Evolutionary conservation across 2,329 filamentous ascomycete genomes (phyloP), one percentile per base, ranked within the genome.

Genomic region (Reticulascus tulasneorum): DNA sequence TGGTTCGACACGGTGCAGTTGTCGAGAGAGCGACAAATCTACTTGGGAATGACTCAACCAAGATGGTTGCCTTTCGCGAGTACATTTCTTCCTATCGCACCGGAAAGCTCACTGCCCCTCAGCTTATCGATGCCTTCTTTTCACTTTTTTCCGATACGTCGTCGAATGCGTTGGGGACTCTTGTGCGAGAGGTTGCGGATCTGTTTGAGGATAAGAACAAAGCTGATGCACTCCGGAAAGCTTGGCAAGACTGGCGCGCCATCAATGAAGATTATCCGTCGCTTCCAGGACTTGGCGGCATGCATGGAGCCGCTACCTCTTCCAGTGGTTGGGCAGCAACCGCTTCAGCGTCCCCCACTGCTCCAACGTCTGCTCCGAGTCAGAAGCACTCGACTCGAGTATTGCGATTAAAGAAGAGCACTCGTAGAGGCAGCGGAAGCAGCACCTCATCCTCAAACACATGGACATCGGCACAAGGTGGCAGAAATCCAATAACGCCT

Each of bases 221-320:
- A 56, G 79, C 79, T 2, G 81, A 84, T 34, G 72, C 69, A 1
- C 66, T 98, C 4, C 76, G 89, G 18, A 84, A 84, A 51, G 87
- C 90, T 2, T 96, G 91, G 89, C 87, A 88, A 49, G 86, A 95
- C 61, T 96, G 91, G 87, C 86, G 87, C 29, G 89, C 89, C 23
- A 93, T 94, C 63, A 94, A 94, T 48, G 90, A 96, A 60, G 90
- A 96, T 57, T 97, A 96, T 49, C 91, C 91, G 1, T 87, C 86
- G 2, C 69, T 97, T 1, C 90, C 91, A 2, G 84, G 84, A 0
- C 74, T 86, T 1, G 75, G 77, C 36, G 83, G 84, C 33, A 77
- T 83, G 61, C 73, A 81, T 23, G 80, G 82, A 18, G 72, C 68
- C 5, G 74, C 75, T 0, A 74, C 73, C 0, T 64, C 71, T 8